A percentile compares a stretch with the other conserved stretches of the same genome.
Conservation (phyloP, 108 stramenopile species). For the Nannochloropsis granulata region DNA sequence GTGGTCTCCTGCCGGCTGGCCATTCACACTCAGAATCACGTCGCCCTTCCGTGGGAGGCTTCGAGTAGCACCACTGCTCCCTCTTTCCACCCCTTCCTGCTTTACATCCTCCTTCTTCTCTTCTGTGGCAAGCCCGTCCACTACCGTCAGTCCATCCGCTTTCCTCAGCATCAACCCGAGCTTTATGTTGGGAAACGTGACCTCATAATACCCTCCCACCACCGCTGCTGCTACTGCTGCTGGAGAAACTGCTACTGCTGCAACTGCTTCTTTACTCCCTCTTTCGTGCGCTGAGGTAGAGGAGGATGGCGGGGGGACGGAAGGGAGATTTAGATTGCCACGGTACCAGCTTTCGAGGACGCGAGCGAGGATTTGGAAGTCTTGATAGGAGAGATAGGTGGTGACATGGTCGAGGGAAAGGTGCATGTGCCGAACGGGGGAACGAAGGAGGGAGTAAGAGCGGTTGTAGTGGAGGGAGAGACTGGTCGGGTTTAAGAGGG, state of each 20-base stretch:
- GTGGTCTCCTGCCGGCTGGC: neutral
- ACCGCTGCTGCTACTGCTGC: neutral
- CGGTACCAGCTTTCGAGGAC: neutral
- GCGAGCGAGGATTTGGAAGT: neutral
- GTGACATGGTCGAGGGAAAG: neutral
- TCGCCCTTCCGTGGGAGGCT: neutral
- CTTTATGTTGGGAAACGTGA: neutral
- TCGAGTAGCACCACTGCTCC: neutral
- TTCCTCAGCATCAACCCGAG: neutral
- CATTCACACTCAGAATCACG: neutral
- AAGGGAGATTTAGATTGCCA: neutral
- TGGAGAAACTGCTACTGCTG: neutral
- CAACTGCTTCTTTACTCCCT: neutral
- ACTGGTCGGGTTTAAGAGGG: neutral
- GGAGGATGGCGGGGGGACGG: too few relatives aligned
- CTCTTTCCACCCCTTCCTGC: neutral
- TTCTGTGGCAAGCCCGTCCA: neutral
- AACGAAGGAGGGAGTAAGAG: neutral
- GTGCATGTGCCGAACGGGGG: neutral
- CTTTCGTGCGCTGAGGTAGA: neutral
- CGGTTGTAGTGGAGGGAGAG: neutral
- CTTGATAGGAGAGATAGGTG: neutral
- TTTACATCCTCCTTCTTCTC: neutral
- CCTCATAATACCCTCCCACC: neutral
- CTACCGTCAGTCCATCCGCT: neutral